Evolutionary conservation across 805 yeast species (phyloP).

Genomic region (Soucietia sequanensis): DNA sequence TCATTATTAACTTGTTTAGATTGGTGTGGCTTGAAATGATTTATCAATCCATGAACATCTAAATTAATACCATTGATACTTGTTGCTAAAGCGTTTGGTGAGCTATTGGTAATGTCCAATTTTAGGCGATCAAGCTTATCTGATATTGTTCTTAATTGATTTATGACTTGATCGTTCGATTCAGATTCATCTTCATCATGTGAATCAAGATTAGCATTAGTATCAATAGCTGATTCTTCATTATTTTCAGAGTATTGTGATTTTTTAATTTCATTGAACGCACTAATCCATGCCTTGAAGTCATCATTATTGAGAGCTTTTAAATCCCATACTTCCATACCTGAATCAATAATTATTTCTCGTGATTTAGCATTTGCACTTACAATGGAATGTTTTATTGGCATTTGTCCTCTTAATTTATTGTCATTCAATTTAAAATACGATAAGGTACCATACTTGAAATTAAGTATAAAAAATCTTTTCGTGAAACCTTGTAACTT

Average conservation of each 20-base stretch:
- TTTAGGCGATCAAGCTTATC: slow-evolving; percentile 20
- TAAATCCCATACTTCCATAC: slow-evolving; percentile 90
- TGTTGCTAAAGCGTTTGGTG: slow-evolving; percentile 3
- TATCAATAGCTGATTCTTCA: slow-evolving; percentile 9
- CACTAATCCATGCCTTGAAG: slow-evolving; percentile 81
- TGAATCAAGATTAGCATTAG: not conserved
- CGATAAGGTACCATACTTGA: slow-evolving; percentile 77
- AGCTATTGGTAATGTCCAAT: slow-evolving; percentile 4
- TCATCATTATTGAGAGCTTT: slow-evolving; percentile 65
- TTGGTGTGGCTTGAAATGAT: slow-evolving; percentile 9
- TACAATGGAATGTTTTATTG: slow-evolving; percentile 75
- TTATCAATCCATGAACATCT: slow-evolving; percentile 19
- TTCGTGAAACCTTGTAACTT: slow-evolving; percentile 83
- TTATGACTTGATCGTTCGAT: slow-evolving; percentile 1
- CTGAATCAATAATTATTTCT: slow-evolving; percentile 84
- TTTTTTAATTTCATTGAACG: slow-evolving; percentile 58
- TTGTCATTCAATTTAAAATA: slow-evolving; percentile 75
- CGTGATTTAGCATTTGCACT: slow-evolving; percentile 68
- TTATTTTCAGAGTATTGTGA: slow-evolving; percentile 5
- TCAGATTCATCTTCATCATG: slow-evolving; percentile 10
- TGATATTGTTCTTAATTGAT: slow-evolving; percentile 18
- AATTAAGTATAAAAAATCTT: slow-evolving; percentile 80
- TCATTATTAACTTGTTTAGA: slow-evolving; percentile 16
- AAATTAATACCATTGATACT: slow-evolving; percentile 11
- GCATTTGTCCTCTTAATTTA: slow-evolving; percentile 88